Evolutionary conservation across 2,329 filamentous ascomycete species (phyloP).

Genomic region (Cladosporium sp.): DNA sequence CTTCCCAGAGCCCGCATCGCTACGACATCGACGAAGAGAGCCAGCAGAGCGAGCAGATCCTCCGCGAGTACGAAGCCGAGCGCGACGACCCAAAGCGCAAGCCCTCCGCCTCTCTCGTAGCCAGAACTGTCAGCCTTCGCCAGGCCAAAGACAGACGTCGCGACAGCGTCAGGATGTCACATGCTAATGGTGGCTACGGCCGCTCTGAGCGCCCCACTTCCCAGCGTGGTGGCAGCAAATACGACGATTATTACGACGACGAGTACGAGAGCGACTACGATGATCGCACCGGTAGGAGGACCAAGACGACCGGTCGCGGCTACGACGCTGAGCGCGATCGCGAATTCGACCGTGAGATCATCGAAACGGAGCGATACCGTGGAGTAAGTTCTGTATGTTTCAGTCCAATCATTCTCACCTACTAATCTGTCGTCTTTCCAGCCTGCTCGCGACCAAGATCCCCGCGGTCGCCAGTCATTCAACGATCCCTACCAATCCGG

Average conservation of each 20-base stretch:
- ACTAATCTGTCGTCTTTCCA: slow-evolving; percentile 9
- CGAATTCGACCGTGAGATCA: slow-evolving; percentile 33
- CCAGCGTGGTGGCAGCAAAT: slow-evolving; percentile 1
- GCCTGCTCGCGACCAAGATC: slow-evolving; percentile 28
- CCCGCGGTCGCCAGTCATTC: slow-evolving; percentile 20
- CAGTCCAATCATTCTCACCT: not conserved
- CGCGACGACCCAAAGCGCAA: slow-evolving; percentile 32
- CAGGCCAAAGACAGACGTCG: slow-evolving; percentile 25
- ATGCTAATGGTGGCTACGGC: slow-evolving; percentile 33
- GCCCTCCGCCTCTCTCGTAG: slow-evolving; percentile 20
- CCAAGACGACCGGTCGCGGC: slow-evolving; percentile 24
- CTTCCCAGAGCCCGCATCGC: slow-evolving; percentile 13
- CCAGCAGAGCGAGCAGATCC: slow-evolving; percentile 27
- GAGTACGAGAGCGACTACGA: slow-evolving; percentile 22
- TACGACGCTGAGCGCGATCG: slow-evolving; percentile 27
- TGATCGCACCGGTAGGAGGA: slow-evolving; percentile 17
- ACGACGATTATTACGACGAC: slow-evolving; percentile 19
- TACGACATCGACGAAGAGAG: slow-evolving; percentile 28
- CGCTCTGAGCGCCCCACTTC: slow-evolving; percentile 30
- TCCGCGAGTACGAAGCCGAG: slow-evolving; percentile 34
- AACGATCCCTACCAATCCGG: slow-evolving; percentile 17
- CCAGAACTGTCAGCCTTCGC: slow-evolving; percentile 16
- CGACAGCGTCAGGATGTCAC: slow-evolving; percentile 26
- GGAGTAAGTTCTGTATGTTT: slow-evolving; percentile 31
- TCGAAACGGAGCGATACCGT: slow-evolving; percentile 34